phyloP scores from a whole-genome alignment of 805 yeast genomes.

The Yamadazyma scolyti region DNA sequence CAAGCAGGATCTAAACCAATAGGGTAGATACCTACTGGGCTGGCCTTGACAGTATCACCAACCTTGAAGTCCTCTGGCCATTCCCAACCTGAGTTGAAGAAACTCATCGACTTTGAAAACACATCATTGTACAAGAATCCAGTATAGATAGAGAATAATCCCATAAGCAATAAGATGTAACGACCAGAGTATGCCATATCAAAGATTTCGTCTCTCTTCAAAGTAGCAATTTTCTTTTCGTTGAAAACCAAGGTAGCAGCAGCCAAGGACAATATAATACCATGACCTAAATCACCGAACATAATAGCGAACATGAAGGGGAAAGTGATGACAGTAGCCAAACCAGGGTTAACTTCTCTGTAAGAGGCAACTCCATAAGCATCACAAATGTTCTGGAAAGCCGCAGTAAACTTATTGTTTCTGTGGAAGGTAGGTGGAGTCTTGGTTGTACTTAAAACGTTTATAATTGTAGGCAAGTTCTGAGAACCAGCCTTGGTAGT shows the following conservation, averaged over 20 bases:
- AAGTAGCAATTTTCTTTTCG: conserved; percentile 64
- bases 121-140: conserved; percentile 92
- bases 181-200: conserved; percentile 96
- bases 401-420: conserved; percentile 90
- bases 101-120: conserved; percentile 85
- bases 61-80: conserved; percentile 77
- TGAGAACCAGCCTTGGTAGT: conserved; percentile 65
- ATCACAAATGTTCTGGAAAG: conserved; percentile 91
- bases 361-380: conserved; percentile 93
- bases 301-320: conserved; percentile 98
- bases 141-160: conserved; percentile 90
- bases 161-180: conserved; percentile 89
- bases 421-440: conserved; percentile 94
- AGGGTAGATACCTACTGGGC: conserved; percentile 54
- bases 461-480: conserved; percentile 47
- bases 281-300: conserved; percentile 99
- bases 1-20: conserved; percentile 92
- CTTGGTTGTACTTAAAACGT: conserved; percentile 67
- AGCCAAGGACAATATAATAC: conserved; percentile 72
- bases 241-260: conserved; percentile 68
- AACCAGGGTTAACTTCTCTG: conserved; percentile 93
- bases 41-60: conserved; percentile 70
- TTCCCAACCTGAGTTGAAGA: conserved; percentile 87
- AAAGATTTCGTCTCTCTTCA: conserved; percentile 86
- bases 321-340: conserved; percentile 91